phyloP scores from a whole-genome alignment of 345 rosid genomes.

The Pistacia integerrima region DNA sequence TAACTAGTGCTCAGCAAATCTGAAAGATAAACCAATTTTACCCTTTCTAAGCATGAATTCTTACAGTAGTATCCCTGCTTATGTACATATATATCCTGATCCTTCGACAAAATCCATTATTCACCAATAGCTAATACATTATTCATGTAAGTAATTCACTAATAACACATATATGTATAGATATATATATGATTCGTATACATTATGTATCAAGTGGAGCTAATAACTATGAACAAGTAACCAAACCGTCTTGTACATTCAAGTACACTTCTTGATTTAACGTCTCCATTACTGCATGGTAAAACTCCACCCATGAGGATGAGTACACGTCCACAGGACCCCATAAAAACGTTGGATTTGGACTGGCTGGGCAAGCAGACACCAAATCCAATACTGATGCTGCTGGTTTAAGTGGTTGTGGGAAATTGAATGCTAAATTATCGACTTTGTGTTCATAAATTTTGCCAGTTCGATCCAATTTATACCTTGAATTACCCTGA shows the following conservation, averaged over 20 bases:
- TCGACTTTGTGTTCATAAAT: conserved; percentile 92
- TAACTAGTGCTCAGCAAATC: too few species aligned
- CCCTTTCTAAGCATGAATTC: too few species aligned
- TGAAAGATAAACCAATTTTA: not conserved
- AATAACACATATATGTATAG: conserved; percentile 2
- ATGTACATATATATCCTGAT: conserved; percentile 24
- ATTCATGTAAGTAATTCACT: conserved; percentile 13
- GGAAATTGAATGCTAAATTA: conserved; percentile 90
- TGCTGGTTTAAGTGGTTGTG: conserved; percentile 67
- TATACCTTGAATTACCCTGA: conserved; percentile 90
- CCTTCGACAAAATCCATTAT: conserved; percentile 24
- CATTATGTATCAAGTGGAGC: conserved; percentile 19
- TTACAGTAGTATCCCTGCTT: conserved; percentile 20
- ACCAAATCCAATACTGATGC: conserved; percentile 83
- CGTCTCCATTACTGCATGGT: conserved; percentile 61
- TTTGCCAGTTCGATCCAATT: conserved; percentile 82
- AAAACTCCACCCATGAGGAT: conserved; percentile 75
- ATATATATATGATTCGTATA: conserved; percentile 22
- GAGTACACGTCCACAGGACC: conserved; percentile 53
- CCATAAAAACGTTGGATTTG: conserved; percentile 83
- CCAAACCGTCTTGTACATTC: conserved; percentile 51
- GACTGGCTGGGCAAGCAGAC: conserved; percentile 77
- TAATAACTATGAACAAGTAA: conserved; percentile 54
- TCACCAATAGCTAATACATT: conserved; percentile 14
- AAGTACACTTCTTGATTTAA: conserved; percentile 46